These are phyloP conservation scores for Sporothrix brunneoviolacea DNA, from an alignment of 2,329 filamentous ascomycete species.

Conservation along the genomic window DNA sequence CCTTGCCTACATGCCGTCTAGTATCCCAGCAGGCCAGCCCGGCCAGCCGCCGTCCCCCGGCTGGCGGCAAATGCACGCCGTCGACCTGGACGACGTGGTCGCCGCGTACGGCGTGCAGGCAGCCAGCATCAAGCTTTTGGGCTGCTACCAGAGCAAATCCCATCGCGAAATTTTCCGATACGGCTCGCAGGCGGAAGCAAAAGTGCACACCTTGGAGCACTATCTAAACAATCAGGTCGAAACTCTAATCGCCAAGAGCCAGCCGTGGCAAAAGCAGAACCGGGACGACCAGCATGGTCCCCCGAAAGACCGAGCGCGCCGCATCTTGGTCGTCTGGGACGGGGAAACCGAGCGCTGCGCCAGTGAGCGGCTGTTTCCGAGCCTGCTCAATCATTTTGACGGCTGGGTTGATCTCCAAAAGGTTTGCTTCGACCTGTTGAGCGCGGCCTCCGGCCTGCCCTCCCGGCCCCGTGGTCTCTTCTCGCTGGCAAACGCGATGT, in stretches of 20 bases:
- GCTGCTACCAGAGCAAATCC: not conserved
- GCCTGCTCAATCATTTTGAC: not conserved
- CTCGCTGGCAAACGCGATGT: not conserved
- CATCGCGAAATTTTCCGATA: not conserved
- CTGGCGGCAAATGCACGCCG: not conserved
- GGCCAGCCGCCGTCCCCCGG: not conserved
- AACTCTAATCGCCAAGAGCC: no score
- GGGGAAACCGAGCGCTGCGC: not conserved
- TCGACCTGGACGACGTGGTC: not conserved
- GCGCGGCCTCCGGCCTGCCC: not conserved
- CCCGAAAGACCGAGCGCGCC: not conserved
- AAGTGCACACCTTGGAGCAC: no score
- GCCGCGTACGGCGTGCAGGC: not conserved
- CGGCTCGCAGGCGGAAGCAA: not conserved
- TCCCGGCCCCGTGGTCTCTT: not conserved
- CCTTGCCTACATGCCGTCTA: not conserved
- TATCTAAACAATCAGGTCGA: no score
- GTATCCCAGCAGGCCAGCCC: no score
- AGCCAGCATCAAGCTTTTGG: not conserved
- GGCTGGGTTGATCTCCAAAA: not conserved
- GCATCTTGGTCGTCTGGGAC: not conserved
- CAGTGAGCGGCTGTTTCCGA: not conserved
- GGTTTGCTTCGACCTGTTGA: not conserved
- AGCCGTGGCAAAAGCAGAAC: no score
- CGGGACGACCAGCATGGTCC: no score